Conservation (phyloP, 2,329 filamentous ascomycete genomes). For the Camptophora hylomeconis region DNA sequence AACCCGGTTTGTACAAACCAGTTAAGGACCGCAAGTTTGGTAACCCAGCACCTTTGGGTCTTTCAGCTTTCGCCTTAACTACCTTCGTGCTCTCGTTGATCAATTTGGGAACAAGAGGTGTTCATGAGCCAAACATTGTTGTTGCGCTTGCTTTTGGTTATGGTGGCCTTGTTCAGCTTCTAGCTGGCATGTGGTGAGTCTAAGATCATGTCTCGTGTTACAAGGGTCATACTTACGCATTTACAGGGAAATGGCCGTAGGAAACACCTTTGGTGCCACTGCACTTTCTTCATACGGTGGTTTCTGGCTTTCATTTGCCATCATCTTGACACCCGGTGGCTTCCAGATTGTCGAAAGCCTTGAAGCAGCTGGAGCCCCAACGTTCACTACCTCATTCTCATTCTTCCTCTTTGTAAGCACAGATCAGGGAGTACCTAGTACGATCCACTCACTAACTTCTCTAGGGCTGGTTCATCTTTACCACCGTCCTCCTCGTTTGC, state of each 20-base stretch:
- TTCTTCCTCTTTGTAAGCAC: slow-evolving; percentile 53
- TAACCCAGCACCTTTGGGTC: slow-evolving; percentile 66
- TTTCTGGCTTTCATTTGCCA: slow-evolving; percentile 68
- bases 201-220: background rate
- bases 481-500: slow-evolving; percentile 57
- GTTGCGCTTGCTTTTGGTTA: slow-evolving; percentile 60
- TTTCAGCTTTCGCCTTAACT: slow-evolving; percentile 67
- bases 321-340: slow-evolving; percentile 54
- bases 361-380: slow-evolving; percentile 19
- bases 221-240: background rate
- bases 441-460: slow-evolving; percentile 6
- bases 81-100: slow-evolving; percentile 67
- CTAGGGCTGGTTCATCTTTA: slow-evolving; percentile 73
- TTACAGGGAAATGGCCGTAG: slow-evolving; percentile 68
- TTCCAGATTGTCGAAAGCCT: slow-evolving; percentile 46
- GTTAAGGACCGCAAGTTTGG: slow-evolving; percentile 57
- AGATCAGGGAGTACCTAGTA: background rate
- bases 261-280: slow-evolving; percentile 76
- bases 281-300: slow-evolving; percentile 70
- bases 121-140: slow-evolving; percentile 52
- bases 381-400: slow-evolving; percentile 49
- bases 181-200: slow-evolving; percentile 73
- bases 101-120: slow-evolving; percentile 53
- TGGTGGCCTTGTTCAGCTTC: slow-evolving; percentile 64
- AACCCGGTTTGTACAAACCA: slow-evolving; percentile 55